Evolutionary conservation across 2,329 filamentous ascomycete species (phyloP).

Genomic region (Aspergillus felis): DNA sequence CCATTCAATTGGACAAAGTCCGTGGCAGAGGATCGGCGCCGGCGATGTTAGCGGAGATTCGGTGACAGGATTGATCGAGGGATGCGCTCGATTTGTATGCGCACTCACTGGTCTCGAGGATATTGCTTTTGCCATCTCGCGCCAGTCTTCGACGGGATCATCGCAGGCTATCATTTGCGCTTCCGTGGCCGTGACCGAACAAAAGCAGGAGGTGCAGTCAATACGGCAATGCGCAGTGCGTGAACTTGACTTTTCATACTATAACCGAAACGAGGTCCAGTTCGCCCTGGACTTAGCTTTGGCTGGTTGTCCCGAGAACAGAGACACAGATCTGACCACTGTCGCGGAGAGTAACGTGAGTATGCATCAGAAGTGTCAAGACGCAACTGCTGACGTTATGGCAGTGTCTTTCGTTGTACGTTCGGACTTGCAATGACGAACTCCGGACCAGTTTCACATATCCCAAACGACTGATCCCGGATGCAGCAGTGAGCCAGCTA

Average conservation of each 20-base stretch:
- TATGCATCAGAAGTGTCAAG: not conserved
- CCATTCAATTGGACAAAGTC: conserved; percentile 4
- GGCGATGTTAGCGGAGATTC: conserved; percentile 5
- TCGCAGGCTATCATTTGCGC: conserved; percentile 12
- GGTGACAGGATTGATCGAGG: conserved; percentile 14
- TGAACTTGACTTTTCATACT: conserved; percentile 10
- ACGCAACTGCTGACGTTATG: not conserved
- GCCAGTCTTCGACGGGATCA: conserved; percentile 1
- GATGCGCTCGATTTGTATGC: conserved; percentile 24
- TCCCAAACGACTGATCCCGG: conserved; percentile 15
- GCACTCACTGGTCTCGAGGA: conserved; percentile 24
- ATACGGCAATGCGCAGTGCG: conserved; percentile 1
- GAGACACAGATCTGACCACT: not conserved
- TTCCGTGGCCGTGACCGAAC: conserved; percentile 3
- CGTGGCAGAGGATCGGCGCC: conserved; percentile 10
- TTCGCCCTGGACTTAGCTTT: conserved; percentile 18
- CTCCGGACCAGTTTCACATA: conserved; percentile 17
- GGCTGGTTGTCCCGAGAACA: conserved; percentile 13
- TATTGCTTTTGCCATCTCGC: conserved; percentile 18
- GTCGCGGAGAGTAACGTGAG: not conserved
- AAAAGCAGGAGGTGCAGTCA: not conserved
- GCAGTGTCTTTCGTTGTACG: conserved; percentile 8
- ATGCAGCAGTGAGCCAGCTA: conserved; percentile 17
- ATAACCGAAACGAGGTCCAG: conserved; percentile 16
- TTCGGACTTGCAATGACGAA: conserved; percentile 2